Percentiles rank a stretch among this genome's conserved stretches.
phyloP scores from a whole-genome alignment of 768 basidiomycete species.

The Tulasnella calospora region DNA sequence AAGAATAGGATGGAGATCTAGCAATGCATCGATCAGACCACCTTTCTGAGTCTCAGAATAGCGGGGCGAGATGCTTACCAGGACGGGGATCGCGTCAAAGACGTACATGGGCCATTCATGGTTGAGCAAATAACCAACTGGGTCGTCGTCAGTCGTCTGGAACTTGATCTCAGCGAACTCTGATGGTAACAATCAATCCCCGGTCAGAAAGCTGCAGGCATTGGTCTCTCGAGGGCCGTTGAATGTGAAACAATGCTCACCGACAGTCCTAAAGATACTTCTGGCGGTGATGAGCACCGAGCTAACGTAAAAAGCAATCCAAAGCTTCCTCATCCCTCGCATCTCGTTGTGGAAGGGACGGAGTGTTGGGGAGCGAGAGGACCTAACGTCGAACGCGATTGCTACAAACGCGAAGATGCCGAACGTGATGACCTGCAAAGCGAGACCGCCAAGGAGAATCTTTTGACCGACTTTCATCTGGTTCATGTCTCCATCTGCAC shows the following conservation, averaged over 20 bases:
- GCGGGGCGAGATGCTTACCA: constrained; percentile 1
- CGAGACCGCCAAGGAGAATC: constrained; percentile 23
- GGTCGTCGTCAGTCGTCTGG: neutral
- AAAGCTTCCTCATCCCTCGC: constrained; percentile 17
- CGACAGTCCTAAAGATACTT: constrained; percentile 24
- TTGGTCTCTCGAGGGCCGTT: too few relatives aligned
- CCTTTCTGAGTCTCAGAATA: neutral
- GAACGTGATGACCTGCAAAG: constrained; percentile 25
- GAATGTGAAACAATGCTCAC: neutral
- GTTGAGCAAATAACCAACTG: constrained; percentile 22
- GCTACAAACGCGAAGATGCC: constrained; percentile 20
- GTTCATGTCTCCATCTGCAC: constrained; percentile 6
- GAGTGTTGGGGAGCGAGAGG: neutral
- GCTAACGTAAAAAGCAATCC: constrained; percentile 26
- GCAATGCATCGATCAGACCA: neutral
- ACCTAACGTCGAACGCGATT: constrained; percentile 14
- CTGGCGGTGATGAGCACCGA: constrained; percentile 16
- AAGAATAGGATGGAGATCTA: constrained; percentile 11
- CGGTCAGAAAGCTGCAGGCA: neutral
- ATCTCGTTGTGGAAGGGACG: neutral
- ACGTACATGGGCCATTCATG: constrained; percentile 29
- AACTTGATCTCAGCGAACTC: constrained; percentile 27
- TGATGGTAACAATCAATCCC: neutral
- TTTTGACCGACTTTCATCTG: neutral
- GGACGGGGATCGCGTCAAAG: constrained; percentile 26